These are phyloP conservation scores for Agaricus blazei DNA, from an alignment of 768 basidiomycete genomes.

Conservation along the genomic window DNA sequence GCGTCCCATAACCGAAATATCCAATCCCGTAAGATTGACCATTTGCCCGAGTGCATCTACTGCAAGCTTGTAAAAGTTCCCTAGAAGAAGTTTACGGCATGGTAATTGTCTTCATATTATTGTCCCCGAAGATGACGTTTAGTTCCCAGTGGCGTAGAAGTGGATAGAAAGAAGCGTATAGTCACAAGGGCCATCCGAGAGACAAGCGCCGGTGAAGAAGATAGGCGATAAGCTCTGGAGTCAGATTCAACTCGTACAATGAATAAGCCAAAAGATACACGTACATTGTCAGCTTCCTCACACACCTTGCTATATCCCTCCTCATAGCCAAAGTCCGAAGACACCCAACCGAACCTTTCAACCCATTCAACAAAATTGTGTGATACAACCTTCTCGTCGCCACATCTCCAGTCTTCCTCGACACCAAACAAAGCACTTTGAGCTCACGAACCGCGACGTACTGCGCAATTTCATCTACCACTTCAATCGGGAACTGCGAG, in stretches of 20 bases:
- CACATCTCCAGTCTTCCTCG: conserved; percentile 9
- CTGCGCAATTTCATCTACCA: conserved; percentile 15
- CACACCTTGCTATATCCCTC: conserved; percentile 4
- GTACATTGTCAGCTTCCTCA: conserved; percentile 5
- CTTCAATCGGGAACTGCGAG: conserved; percentile 11
- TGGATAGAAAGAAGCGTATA: no score
- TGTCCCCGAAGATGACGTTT: no score
- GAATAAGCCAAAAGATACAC: not conserved
- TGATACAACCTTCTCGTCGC: conserved; percentile 14
- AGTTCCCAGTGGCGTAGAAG: no score
- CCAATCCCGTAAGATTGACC: conserved; percentile 7
- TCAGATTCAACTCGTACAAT: not conserved
- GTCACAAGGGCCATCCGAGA: no score
- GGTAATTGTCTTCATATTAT: no score
- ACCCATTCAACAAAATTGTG: conserved; percentile 6
- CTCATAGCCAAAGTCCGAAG: not conserved
- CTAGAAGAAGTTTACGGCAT: not conserved
- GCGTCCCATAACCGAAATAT: conserved; percentile 8
- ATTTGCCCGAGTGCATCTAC: conserved; percentile 7
- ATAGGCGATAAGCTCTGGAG: not conserved
- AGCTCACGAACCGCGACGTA: conserved; percentile 7
- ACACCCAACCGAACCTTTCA: conserved; percentile 2
- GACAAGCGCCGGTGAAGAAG: not conserved
- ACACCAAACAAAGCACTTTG: conserved; percentile 12
- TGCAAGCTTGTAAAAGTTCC: conserved; percentile 11